Evolutionary conservation across 2,329 filamentous ascomycete species (phyloP), one percentile per base, ranked within the genome.

Genomic region (Coniosporium tulheliwenetii): DNA sequence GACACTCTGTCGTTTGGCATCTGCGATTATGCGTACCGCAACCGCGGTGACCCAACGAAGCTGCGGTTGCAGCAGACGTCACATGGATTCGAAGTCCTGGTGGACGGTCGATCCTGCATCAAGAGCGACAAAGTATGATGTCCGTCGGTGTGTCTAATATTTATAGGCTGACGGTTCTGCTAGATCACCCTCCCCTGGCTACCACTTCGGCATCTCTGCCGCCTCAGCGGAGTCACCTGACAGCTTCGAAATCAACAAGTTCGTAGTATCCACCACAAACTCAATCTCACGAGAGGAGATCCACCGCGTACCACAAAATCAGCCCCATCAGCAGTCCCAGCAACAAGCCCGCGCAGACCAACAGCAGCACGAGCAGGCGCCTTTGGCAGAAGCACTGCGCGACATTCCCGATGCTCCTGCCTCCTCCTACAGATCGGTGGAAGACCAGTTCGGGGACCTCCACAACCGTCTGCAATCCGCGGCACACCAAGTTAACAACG

Each of bases 1-100:
- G 87, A 95, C 62, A 78, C 75, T 50, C 71, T 95, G 40, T 83
- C 89, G 12, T 98, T 98, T 58, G 91, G 86, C 10, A 85, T 94
- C 63, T 98, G 91, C 68, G 75, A 80, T 53, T 91, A 91, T 59
- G 62, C 76, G 37, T 98, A 95, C 68, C 82, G 91, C 50, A 98
- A 98, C 62, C 71, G 93, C 15, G 91, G 91, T 13, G 75, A 82
- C 5, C 81, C 86, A 12, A 86, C 84, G 37, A 76, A 82, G 52
- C 63, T 98, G 54, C 82, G 81, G 59, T 58, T 98, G 54, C 82
- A 84, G 48, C 70, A 75, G 54, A 73, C 73, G 13, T 61, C 68
- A 36, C 67, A 68, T 36, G 67, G 66, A 41, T 81, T 98, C 56
- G 73, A 77, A 49, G 87, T 98, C 43, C 74, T 79, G 40, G 69